Conservation (phyloP, 306 rosid genomes). For the Astragalus glycyphyllos region DNA sequence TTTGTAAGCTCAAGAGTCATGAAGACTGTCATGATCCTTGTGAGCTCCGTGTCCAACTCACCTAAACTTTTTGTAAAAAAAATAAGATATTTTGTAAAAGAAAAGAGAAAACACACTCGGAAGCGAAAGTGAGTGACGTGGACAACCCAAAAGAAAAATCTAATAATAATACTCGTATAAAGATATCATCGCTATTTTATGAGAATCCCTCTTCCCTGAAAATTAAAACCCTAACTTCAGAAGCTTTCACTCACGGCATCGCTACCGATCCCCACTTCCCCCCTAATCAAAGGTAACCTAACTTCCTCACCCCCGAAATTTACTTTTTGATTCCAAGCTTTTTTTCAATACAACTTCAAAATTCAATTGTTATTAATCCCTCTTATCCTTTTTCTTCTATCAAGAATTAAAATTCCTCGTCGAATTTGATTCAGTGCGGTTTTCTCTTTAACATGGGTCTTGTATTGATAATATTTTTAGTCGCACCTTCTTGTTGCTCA, state of each 20-base stretch:
- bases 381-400: background rate
- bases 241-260: constrained; percentile 25
- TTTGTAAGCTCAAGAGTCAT: no score
- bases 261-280: constrained; percentile 43
- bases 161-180: background rate
- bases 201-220: constrained; percentile 7
- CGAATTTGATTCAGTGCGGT: background rate
- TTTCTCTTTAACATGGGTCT: background rate
- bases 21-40: no score
- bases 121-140: no score
- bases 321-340: background rate
- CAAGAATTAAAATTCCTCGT: background rate
- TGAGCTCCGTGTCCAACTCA: no score
- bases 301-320: background rate
- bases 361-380: background rate
- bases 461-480: background rate
- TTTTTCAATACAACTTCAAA: background rate
- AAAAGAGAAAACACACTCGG: no score
- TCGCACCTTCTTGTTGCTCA: background rate
- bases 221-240: constrained; percentile 46
- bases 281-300: constrained; percentile 47
- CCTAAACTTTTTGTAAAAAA: no score
- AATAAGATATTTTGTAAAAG: no score
- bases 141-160: no score
- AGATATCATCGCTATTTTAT: background rate